phyloP scores from a whole-genome alignment of 139 green algal species.

The Micractinium sp. region DNA sequence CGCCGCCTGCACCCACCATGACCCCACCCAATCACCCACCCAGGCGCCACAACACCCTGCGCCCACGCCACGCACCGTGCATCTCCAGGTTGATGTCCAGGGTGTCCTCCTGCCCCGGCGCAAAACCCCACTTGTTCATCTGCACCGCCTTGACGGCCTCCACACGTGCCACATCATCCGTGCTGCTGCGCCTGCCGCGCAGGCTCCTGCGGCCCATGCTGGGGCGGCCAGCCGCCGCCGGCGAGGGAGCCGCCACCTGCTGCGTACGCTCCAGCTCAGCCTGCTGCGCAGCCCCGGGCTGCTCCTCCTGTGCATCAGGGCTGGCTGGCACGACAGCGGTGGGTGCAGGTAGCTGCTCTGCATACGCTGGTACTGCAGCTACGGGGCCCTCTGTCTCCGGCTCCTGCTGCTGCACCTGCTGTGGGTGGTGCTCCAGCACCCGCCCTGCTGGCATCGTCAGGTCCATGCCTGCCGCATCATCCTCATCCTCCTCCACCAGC shows the following conservation, averaged over 20 bases:
- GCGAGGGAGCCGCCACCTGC: not conserved
- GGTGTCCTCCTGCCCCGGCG: slow-evolving; percentile 72
- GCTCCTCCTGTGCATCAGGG: not conserved
- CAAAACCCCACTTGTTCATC: slow-evolving; percentile 83
- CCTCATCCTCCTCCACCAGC: slow-evolving; percentile 79
- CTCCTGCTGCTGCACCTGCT: not conserved
- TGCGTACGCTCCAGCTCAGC: slow-evolving; percentile 37
- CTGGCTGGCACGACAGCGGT: not conserved
- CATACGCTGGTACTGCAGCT: not conserved
- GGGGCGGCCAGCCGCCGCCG: not conserved
- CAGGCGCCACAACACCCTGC: no score
- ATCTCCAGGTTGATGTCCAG: slow-evolving; percentile 65
- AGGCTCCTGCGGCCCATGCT: not conserved
- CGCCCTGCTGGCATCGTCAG: slow-evolving; percentile 24
- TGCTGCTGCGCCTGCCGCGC: slow-evolving; percentile 6
- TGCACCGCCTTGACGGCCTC: slow-evolving; percentile 23
- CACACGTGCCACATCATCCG: not conserved
- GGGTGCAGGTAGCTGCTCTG: not conserved
- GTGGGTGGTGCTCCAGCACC: slow-evolving; percentile 19
- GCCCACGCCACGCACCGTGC: slow-evolving; percentile 38
- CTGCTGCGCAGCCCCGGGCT: no score
- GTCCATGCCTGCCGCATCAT: slow-evolving; percentile 40
- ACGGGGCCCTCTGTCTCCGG: not conserved
- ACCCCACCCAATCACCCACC: not conserved
- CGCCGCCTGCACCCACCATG: not conserved